phyloP scores from a whole-genome alignment of 2,329 filamentous ascomycete genomes.

The Neurospora sp. region DNA sequence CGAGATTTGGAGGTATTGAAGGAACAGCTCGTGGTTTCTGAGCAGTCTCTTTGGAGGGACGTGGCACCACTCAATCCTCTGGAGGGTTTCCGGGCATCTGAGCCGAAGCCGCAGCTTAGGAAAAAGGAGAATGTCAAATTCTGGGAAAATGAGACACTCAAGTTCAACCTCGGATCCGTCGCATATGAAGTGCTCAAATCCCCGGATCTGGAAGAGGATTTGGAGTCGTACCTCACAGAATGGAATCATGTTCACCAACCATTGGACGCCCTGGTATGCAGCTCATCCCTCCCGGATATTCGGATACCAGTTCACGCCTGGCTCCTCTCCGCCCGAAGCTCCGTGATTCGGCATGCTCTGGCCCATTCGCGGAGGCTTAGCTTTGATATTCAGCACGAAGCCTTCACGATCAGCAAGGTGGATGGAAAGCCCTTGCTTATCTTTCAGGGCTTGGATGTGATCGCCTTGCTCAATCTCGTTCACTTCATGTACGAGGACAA shows the following conservation, averaged over 20 bases:
- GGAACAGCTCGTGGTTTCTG: conserved; percentile 55
- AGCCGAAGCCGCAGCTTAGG: conserved; percentile 22
- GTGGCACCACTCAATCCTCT: conserved; percentile 62
- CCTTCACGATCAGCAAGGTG: conserved; percentile 45
- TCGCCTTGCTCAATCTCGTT: conserved; percentile 70
- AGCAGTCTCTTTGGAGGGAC: conserved; percentile 65
- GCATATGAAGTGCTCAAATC: conserved; percentile 49
- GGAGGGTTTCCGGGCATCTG: conserved; percentile 41
- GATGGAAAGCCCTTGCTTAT: conserved; percentile 47
- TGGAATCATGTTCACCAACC: conserved; percentile 30
- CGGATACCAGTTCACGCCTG: conserved; percentile 76
- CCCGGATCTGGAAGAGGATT: conserved; percentile 55
- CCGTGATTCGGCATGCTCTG: conserved; percentile 54
- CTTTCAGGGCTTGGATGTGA: conserved; percentile 61
- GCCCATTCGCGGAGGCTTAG: conserved; percentile 46
- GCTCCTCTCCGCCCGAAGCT: conserved; percentile 65
- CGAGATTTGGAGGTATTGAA: conserved; percentile 76
- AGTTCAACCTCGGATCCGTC: conserved; percentile 41
- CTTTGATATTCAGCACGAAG: conserved; percentile 28
- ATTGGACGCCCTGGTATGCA: conserved; percentile 36
- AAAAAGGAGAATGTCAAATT: conserved; percentile 32
- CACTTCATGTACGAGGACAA: conserved; percentile 74
- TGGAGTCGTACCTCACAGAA: conserved; percentile 38
- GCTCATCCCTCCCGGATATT: conserved; percentile 56
- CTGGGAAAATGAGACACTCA: conserved; percentile 33